Conservation (phyloP, 106 monocot species). For the Dioscorea alata region DNA sequence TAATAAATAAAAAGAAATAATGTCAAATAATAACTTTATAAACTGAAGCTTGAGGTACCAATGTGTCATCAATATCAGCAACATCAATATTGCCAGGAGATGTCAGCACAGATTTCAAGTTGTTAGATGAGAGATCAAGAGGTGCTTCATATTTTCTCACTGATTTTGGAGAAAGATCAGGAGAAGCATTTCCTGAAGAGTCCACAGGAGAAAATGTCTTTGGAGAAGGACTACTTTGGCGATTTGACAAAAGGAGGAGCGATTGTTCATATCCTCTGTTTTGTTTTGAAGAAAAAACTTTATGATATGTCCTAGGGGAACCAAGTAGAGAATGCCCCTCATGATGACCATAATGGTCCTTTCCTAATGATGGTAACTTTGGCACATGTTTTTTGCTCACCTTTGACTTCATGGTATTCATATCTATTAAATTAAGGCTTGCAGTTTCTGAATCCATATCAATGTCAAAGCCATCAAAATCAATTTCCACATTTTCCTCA, state of each 20-base stretch:
- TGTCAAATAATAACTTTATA: background rate
- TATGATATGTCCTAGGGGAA: conserved; percentile 14
- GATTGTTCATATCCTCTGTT: conserved; percentile 20
- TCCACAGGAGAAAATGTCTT: conserved; percentile 7
- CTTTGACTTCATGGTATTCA: background rate
- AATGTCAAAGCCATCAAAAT: conserved; percentile 6
- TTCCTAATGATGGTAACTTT: conserved; percentile 1
- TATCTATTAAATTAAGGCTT: background rate
- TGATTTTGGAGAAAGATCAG: conserved; percentile 10
- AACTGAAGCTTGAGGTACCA: conserved; percentile 11
- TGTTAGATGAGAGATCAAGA: conserved; percentile 4
- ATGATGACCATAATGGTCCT: background rate
- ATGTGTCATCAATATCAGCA: conserved; percentile 15
- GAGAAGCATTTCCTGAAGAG: conserved; percentile 5
- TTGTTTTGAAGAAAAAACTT: conserved; percentile 1
- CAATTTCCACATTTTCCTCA: conserved; percentile 19
- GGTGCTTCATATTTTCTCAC: conserved; percentile 4
- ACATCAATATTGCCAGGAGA: conserved; percentile 6
- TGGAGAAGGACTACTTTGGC: background rate
- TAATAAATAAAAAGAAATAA: background rate
- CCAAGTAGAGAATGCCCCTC: conserved; percentile 9
- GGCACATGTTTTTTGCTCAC: conserved; percentile 1
- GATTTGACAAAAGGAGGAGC: conserved; percentile 1
- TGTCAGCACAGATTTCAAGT: background rate
- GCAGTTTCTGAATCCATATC: conserved; percentile 9